Conservation (phyloP, 805 yeast genomes). For the Groenewaldozyma salmanticensis region DNA sequence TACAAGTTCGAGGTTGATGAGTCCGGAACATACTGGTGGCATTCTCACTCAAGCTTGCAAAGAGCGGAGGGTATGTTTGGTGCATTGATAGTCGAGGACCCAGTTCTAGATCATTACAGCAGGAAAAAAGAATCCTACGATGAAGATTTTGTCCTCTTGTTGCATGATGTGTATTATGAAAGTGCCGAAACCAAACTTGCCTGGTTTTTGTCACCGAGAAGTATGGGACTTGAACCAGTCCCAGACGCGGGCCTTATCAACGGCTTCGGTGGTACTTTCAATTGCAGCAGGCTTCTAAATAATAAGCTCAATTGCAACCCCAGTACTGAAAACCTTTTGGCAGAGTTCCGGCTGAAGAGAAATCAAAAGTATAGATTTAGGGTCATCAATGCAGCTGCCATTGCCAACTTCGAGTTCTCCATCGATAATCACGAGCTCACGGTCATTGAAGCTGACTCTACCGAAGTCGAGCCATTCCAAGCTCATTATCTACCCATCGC, state of each 20-base stretch:
- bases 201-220: slow-evolving; percentile 31
- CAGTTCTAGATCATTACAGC: slow-evolving; percentile 19
- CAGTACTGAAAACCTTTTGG: slow-evolving; percentile 5
- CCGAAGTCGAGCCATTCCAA: slow-evolving; percentile 14
- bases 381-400: slow-evolving; percentile 25
- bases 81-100: slow-evolving; percentile 34
- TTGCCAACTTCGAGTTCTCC: slow-evolving; percentile 22
- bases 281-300: slow-evolving; percentile 14
- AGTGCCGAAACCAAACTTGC: slow-evolving; percentile 26
- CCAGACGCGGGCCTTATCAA: slow-evolving; percentile 35
- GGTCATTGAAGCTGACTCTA: slow-evolving; percentile 28
- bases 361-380: slow-evolving; percentile 9
- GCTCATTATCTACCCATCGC: slow-evolving; percentile 29
- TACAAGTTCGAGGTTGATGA: slow-evolving; percentile 37
- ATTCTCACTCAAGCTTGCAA: slow-evolving; percentile 39
- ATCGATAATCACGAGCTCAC: slow-evolving; percentile 21
- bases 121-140: slow-evolving; percentile 21
- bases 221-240: slow-evolving; percentile 29
- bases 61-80: slow-evolving; percentile 42
- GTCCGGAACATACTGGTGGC: slow-evolving; percentile 47
- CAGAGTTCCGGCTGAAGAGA: slow-evolving; percentile 4
- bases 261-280: slow-evolving; percentile 28
- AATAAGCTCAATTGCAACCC: slow-evolving; percentile 8
- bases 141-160: slow-evolving; percentile 27
- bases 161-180: slow-evolving; percentile 34